A percentile compares a stretch with the other conserved stretches of the same genome.
Conservation (phyloP, 2,329 filamentous ascomycete genomes). For the Paradendryphiella salina region DNA sequence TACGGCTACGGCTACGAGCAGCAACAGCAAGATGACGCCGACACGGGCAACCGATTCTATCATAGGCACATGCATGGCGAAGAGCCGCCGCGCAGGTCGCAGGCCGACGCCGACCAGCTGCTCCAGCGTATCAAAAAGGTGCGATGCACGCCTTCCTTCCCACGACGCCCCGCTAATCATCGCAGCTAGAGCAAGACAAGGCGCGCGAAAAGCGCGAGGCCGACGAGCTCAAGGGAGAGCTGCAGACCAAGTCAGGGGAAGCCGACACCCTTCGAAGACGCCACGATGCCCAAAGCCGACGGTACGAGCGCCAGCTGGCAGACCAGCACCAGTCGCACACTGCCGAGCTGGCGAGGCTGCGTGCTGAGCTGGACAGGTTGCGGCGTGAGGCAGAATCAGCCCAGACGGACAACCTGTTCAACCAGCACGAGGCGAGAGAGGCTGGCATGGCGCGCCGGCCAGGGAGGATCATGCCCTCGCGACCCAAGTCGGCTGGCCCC, state of each 20-base stretch:
- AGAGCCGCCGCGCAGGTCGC: constrained; percentile 29
- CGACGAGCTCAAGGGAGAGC: constrained; percentile 40
- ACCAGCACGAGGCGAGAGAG: constrained; percentile 71
- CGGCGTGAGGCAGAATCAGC: constrained; percentile 66
- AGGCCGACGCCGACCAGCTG: constrained; percentile 39
- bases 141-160: constrained; percentile 1
- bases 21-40: background rate
- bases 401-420: constrained; percentile 71
- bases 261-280: constrained; percentile 75
- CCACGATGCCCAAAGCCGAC: constrained; percentile 62
- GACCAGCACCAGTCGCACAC: constrained; percentile 65
- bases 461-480: constrained; percentile 39
- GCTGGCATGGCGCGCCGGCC: constrained; percentile 49
- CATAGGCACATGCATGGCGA: constrained; percentile 26
- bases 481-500: constrained; percentile 25
- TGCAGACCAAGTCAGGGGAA: constrained; percentile 66
- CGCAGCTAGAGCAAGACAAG: constrained; percentile 51
- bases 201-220: constrained; percentile 29
- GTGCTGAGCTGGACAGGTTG: constrained; percentile 66
- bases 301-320: constrained; percentile 65
- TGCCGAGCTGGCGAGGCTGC: constrained; percentile 66
- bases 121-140: constrained; percentile 51
- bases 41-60: background rate
- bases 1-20: background rate
- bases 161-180: constrained; percentile 21